Evolutionary conservation across 495 filamentous ascomycete genomes (phyloP).

Genomic region (Lasiosphaeria miniovina): DNA sequence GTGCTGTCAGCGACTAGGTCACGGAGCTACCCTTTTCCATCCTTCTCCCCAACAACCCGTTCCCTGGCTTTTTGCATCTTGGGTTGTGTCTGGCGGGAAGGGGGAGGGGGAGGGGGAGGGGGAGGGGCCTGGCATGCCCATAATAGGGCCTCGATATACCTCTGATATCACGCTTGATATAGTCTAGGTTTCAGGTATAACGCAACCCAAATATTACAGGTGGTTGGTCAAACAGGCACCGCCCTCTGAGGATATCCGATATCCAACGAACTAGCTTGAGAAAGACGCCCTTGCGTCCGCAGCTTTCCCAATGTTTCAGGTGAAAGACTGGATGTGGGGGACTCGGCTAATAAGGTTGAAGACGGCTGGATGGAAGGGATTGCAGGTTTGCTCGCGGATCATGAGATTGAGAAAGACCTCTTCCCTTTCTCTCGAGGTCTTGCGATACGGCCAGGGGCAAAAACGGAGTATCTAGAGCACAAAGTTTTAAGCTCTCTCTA

Average conservation of each 20-base stretch:
- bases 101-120: background rate
- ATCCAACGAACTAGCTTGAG: constrained; percentile 7
- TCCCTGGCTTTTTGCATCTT: constrained; percentile 5
- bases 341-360: background rate
- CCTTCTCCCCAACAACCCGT: background rate
- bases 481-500: too few species aligned
- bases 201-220: constrained; percentile 18
- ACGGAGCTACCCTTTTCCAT: constrained; percentile 5
- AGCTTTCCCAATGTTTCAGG: constrained; percentile 1
- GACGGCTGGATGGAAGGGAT: background rate
- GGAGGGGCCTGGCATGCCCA: background rate
- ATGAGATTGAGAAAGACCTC: background rate
- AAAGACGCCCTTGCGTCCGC: background rate
- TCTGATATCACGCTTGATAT: constrained; percentile 20
- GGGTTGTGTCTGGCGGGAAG: constrained; percentile 3
- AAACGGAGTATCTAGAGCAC: too few species aligned
- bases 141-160: constrained; percentile 18
- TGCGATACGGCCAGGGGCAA: too few species aligned
- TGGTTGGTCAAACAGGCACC: background rate
- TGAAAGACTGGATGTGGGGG: background rate
- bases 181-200: constrained; percentile 21
- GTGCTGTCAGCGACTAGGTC: constrained; percentile 5
- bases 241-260: background rate
- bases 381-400: background rate
- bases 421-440: background rate